A percentile compares a stretch with the other conserved stretches of the same genome.
Conservation (phyloP, 768 basidiomycete genomes). For the Boletus speciosus region DNA sequence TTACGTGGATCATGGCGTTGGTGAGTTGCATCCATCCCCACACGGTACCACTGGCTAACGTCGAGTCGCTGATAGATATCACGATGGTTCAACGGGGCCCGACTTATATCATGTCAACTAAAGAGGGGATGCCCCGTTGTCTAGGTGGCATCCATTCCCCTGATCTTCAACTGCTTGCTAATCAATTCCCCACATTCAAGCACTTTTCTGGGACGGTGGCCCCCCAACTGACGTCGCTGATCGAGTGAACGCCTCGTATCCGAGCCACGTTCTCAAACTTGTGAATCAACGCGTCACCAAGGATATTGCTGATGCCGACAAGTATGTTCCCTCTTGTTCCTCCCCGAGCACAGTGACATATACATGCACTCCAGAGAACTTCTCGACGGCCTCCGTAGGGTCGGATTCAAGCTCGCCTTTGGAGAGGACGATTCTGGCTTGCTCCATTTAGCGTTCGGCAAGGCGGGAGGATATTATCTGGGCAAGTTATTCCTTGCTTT, state of each 20-base stretch:
- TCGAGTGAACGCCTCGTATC: conserved; percentile 48
- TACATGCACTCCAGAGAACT: conserved; percentile 35
- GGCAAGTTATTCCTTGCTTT: conserved; percentile 34
- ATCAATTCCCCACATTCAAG: conserved; percentile 11
- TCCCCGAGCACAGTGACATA: not conserved
- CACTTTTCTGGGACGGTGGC: conserved; percentile 43
- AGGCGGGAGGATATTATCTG: conserved; percentile 65
- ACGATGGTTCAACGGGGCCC: conserved; percentile 51
- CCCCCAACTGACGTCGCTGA: conserved; percentile 53
- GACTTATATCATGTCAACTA: conserved; percentile 50
- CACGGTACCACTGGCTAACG: not conserved
- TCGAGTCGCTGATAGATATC: conserved; percentile 30
- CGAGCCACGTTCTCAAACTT: conserved; percentile 27
- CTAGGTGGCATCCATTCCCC: conserved; percentile 12
- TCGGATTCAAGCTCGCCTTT: conserved; percentile 53
- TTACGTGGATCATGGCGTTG: conserved; percentile 43
- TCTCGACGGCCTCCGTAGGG: conserved; percentile 52
- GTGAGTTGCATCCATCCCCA: conserved; percentile 24
- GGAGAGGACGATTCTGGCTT: conserved; percentile 55
- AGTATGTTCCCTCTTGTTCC: conserved; percentile 31
- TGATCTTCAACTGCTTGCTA: conserved; percentile 11
- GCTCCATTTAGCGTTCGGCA: conserved; percentile 42
- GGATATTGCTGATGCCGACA: conserved; percentile 53
- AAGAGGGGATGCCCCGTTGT: conserved; percentile 35
- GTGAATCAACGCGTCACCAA: conserved; percentile 37